Evolutionary conservation across 2,329 filamentous ascomycete species (phyloP).

Genomic region (Purpureocillium takamizusanense): DNA sequence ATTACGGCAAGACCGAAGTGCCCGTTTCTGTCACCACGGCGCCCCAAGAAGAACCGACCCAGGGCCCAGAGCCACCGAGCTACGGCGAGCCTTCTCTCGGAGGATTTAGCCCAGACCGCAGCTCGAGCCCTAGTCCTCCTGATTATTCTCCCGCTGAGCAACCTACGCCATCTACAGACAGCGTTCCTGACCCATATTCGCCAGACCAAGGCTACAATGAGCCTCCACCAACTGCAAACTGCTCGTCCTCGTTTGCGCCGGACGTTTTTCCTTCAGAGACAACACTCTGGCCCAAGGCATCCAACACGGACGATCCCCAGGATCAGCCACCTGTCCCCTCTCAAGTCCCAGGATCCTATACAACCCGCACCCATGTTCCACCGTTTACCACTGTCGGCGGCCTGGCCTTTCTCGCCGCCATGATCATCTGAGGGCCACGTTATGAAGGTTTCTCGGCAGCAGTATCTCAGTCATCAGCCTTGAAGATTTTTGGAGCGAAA

Average conservation of each 20-base stretch:
- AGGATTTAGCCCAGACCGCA: slow-evolving; percentile 2
- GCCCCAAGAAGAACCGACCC: slow-evolving; percentile 3
- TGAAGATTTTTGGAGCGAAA: too few species aligned
- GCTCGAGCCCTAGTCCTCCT: slow-evolving; percentile 1
- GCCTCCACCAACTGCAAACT: slow-evolving; percentile 2
- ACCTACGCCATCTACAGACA: neutral
- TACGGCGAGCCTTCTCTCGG: slow-evolving; percentile 5
- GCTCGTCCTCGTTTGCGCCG: slow-evolving; percentile 5
- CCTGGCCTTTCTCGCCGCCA: slow-evolving; percentile 16
- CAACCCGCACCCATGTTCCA: slow-evolving; percentile 11
- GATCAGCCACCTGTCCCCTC: slow-evolving; percentile 15
- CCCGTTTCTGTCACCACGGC: slow-evolving; percentile 1
- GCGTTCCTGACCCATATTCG: slow-evolving; percentile 1
- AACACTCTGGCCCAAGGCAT: slow-evolving; percentile 13
- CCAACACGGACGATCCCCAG: slow-evolving; percentile 8
- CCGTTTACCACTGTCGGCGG: slow-evolving; percentile 13
- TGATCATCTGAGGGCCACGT: slow-evolving; percentile 11
- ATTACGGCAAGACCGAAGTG: neutral
- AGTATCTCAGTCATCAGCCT: too few species aligned
- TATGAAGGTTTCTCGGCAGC: too few species aligned
- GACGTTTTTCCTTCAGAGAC: slow-evolving; percentile 11
- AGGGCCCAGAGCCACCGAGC: slow-evolving; percentile 8
- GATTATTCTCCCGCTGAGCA: slow-evolving; percentile 1
- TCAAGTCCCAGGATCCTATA: slow-evolving; percentile 17
- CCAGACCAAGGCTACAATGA: neutral